Percentiles rank a stretch among this genome's conserved stretches.
Evolutionary conservation across 2,329 filamentous ascomycete species (phyloP).

Genomic region (Colletotrichum truncatum): DNA sequence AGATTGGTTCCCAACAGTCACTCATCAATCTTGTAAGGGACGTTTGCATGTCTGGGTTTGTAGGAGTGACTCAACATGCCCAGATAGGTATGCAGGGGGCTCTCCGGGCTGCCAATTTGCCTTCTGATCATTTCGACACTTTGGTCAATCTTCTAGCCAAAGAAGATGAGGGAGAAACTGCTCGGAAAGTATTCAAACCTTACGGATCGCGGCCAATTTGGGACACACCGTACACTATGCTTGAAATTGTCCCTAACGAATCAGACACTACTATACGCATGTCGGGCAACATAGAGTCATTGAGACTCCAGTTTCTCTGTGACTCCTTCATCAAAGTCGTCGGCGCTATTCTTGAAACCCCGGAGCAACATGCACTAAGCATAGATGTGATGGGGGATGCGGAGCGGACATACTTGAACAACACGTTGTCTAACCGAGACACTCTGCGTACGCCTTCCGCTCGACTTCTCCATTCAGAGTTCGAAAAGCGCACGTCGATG

Average conservation of each 20-base stretch:
- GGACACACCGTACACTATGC: neutral
- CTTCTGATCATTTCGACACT: neutral
- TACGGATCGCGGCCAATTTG: neutral
- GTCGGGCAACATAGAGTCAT: neutral
- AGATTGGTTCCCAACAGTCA: constrained; percentile 22
- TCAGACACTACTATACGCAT: neutral
- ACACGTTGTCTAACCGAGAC: constrained; percentile 1
- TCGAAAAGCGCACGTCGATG: constrained; percentile 8
- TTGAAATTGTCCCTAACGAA: neutral
- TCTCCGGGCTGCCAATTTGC: neutral
- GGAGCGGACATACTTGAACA: neutral
- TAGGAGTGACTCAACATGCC: constrained; percentile 34
- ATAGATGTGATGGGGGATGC: constrained; percentile 3
- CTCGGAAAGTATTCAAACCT: constrained; percentile 5
- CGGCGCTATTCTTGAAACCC: neutral
- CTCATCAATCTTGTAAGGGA: constrained; percentile 35
- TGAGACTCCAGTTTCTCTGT: constrained; percentile 7
- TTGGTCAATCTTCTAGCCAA: neutral
- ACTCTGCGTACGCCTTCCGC: neutral
- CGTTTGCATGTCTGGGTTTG: constrained; percentile 28
- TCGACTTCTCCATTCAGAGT: constrained; percentile 16
- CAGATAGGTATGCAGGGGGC: constrained; percentile 35
- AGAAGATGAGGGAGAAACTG: neutral
- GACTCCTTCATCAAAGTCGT: constrained; percentile 10
- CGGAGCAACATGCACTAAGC: neutral